phyloP scores from a whole-genome alignment of 768 basidiomycete species.

The Nidularia sp. region DNA sequence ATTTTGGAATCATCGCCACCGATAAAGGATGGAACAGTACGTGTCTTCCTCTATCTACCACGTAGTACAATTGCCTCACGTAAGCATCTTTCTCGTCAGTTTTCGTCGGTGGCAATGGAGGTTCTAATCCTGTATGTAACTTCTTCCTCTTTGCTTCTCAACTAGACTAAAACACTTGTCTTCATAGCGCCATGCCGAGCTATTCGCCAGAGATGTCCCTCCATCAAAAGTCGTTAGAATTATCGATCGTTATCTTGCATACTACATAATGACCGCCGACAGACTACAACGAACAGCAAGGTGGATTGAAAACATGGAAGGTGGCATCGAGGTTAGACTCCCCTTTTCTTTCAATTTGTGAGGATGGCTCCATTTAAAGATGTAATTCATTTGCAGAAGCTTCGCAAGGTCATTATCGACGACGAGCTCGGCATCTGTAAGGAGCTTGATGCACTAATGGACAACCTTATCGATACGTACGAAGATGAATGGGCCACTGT shows the following conservation, averaged over 20 bases:
- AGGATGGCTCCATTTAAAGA: neutral
- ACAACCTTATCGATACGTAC: slow-evolving; percentile 59
- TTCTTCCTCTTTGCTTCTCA: neutral
- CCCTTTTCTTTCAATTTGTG: neutral
- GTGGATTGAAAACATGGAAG: slow-evolving; percentile 70
- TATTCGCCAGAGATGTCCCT: slow-evolving; percentile 67
- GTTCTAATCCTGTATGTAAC: slow-evolving; percentile 35
- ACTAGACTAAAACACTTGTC: slow-evolving; percentile 10
- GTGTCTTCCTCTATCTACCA: neutral
- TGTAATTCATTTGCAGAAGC: slow-evolving; percentile 32
- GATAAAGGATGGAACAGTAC: slow-evolving; percentile 76
- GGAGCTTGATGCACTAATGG: slow-evolving; percentile 66
- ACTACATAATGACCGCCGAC: slow-evolving; percentile 73
- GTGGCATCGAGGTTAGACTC: slow-evolving; percentile 49
- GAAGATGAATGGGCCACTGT: slow-evolving; percentile 69
- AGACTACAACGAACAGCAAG: slow-evolving; percentile 66
- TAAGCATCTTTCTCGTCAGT: slow-evolving; percentile 25
- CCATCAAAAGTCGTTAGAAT: slow-evolving; percentile 53
- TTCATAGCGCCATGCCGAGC: slow-evolving; percentile 50
- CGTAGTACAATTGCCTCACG: neutral
- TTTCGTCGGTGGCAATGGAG: slow-evolving; percentile 72
- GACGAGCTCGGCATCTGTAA: slow-evolving; percentile 71
- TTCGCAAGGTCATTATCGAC: slow-evolving; percentile 60
- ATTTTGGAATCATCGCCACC: slow-evolving; percentile 75
- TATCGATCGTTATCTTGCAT: slow-evolving; percentile 62